phyloP scores from a whole-genome alignment of 306 rosid species.

The Gynostemma pentaphyllum region DNA sequence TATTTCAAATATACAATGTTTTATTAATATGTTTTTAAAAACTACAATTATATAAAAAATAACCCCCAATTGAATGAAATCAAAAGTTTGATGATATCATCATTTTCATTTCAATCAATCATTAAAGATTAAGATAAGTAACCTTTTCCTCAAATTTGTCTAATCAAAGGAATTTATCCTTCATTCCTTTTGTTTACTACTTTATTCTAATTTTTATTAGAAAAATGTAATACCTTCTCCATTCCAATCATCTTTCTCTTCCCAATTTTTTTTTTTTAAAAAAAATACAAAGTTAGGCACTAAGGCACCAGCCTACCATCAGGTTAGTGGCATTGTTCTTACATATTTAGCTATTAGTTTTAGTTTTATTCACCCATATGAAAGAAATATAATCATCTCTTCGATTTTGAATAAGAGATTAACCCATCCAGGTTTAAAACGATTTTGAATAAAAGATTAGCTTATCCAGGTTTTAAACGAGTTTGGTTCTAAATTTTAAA shows the following conservation, averaged over 20 bases:
- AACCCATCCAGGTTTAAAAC: too few species aligned
- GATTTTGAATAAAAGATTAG: too few species aligned
- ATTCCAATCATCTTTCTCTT: neutral
- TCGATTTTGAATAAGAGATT: too few species aligned
- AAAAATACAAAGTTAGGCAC: neutral
- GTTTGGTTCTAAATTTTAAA: too few species aligned
- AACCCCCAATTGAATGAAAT: constrained; percentile 1
- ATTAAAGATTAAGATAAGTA: neutral
- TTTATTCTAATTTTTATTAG: neutral
- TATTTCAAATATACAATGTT: too few species aligned
- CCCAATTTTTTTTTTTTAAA: neutral
- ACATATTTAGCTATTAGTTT: neutral
- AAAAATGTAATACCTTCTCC: neutral
- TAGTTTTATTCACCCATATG: neutral
- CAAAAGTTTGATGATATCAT: neutral
- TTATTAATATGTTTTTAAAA: neutral
- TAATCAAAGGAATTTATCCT: constrained; percentile 10
- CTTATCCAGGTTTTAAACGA: too few species aligned
- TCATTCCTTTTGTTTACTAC: neutral
- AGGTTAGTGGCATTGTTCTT: neutral
- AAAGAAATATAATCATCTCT: too few species aligned
- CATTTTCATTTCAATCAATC: neutral
- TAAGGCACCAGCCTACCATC: constrained; percentile 8
- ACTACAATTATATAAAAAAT: neutral
- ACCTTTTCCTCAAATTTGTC: neutral